Percentiles rank a stretch among this genome's conserved stretches.
These are phyloP conservation scores for Helichrysum umbraculigerum DNA, from an alignment of 129 eudicot genomes.

Conservation along the genomic window DNA sequence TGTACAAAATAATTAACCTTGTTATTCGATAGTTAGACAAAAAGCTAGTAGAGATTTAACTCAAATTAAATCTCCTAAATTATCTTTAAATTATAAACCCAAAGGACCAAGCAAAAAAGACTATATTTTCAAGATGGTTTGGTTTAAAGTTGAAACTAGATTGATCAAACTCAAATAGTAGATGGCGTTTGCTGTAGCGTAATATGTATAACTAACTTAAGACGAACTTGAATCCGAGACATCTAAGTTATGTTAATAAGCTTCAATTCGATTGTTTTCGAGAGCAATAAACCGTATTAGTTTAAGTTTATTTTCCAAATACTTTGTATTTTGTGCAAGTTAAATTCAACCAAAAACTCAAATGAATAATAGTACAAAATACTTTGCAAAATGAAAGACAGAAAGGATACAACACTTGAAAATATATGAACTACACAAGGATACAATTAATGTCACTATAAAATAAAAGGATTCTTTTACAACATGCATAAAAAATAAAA, in stretches of 20 bases:
- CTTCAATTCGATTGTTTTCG: no score
- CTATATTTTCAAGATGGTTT: background rate
- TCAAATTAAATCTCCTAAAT: background rate
- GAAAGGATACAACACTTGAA: background rate
- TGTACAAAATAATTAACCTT: background rate
- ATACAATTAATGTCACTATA: conserved; percentile 34
- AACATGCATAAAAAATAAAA: conserved; percentile 9
- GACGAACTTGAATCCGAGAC: no score
- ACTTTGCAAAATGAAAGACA: background rate
- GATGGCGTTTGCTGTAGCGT: background rate
- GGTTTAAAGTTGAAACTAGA: background rate
- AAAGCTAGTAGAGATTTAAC: background rate
- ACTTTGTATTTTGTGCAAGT: background rate
- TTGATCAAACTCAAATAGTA: background rate
- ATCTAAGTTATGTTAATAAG: no score
- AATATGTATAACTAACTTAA: background rate
- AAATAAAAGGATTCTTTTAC: conserved; percentile 36
- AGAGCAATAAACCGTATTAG: no score
- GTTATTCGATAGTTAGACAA: background rate
- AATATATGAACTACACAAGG: background rate
- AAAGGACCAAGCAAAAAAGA: no score
- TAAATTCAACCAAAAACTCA: background rate
- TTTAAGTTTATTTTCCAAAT: no score
- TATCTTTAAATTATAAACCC: no score
- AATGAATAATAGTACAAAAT: background rate